These are phyloP conservation scores for Termitomyces eurrhizus DNA, from an alignment of 768 basidiomycete species.

Conservation along the genomic window DNA sequence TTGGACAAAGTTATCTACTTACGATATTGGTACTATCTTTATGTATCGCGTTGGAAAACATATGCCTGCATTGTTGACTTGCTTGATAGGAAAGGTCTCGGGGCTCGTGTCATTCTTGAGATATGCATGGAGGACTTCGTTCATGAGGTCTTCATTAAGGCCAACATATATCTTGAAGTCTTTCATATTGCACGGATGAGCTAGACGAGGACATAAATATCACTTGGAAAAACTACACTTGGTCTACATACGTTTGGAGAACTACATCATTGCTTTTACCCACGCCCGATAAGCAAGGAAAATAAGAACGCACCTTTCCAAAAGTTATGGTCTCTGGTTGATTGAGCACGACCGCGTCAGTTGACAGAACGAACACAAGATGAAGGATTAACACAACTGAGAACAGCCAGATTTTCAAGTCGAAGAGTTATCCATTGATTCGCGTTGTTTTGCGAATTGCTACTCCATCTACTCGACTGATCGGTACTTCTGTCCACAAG, in stretches of 20 bases:
- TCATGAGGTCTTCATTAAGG: slow-evolving; percentile 59
- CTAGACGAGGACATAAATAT: slow-evolving; percentile 32
- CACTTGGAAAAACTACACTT: neutral
- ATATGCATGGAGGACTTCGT: slow-evolving; percentile 56
- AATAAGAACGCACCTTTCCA: slow-evolving; percentile 57
- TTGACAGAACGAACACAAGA: neutral
- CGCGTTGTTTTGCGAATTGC: slow-evolving; percentile 51
- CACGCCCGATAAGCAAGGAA: neutral
- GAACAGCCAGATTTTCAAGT: slow-evolving; percentile 53
- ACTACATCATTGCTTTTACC: slow-evolving; percentile 25
- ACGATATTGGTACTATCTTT: slow-evolving; percentile 77
- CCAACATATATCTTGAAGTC: slow-evolving; percentile 76
- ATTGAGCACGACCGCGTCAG: neutral
- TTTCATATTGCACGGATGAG: slow-evolving; percentile 83
- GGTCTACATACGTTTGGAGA: slow-evolving; percentile 33
- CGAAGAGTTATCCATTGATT: slow-evolving; percentile 73
- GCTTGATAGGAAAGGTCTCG: slow-evolving; percentile 61
- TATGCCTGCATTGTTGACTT: slow-evolving; percentile 53
- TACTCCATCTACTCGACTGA: slow-evolving; percentile 73
- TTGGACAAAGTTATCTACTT: slow-evolving; percentile 19
- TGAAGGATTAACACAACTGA: slow-evolving; percentile 49
- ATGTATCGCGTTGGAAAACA: slow-evolving; percentile 63
- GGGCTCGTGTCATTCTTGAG: slow-evolving; percentile 63
- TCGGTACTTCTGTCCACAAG: slow-evolving; percentile 59
- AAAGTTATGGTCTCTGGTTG: slow-evolving; percentile 66